A percentile compares a stretch with the other conserved stretches of the same genome.
phyloP scores from a whole-genome alignment of 2,329 filamentous ascomycete species.

The Xylariaceae sp. region DNA sequence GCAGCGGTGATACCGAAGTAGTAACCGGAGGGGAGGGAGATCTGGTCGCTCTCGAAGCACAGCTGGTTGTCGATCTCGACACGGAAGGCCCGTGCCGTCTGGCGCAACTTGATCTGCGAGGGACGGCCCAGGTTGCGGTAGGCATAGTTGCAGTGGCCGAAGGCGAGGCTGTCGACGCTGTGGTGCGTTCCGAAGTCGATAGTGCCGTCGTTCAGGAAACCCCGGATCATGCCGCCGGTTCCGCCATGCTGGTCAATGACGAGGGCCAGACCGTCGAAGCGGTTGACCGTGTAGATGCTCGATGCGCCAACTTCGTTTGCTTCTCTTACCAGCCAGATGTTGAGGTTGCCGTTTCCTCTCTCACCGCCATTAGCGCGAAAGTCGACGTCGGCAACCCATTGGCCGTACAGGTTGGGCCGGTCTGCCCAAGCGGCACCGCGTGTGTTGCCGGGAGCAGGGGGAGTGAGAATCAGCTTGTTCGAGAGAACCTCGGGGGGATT shows the following conservation, averaged over 20 bases:
- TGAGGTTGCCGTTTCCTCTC: constrained; percentile 79
- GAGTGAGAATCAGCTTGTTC: constrained; percentile 88
- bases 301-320: constrained; percentile 62
- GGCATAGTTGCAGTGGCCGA: constrained; percentile 83
- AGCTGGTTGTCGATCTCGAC: constrained; percentile 73
- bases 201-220: constrained; percentile 87
- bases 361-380: constrained; percentile 86
- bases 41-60: constrained; percentile 80
- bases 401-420: constrained; percentile 51
- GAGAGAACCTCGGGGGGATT: constrained; percentile 63
- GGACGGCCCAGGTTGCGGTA: constrained; percentile 90
- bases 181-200: constrained; percentile 72
- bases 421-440: constrained; percentile 80
- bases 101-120: constrained; percentile 69
- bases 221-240: constrained; percentile 72
- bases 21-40: constrained; percentile 75
- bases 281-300: constrained; percentile 77
- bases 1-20: constrained; percentile 82
- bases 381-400: constrained; percentile 79
- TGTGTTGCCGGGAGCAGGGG: constrained; percentile 78
- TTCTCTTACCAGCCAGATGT: constrained; percentile 82
- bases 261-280: constrained; percentile 86
- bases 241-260: constrained; percentile 81
- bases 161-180: constrained; percentile 78
- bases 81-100: constrained; percentile 59